phyloP scores from a whole-genome alignment of 257 asterid genomes.

The Orobanche coerulescens region DNA sequence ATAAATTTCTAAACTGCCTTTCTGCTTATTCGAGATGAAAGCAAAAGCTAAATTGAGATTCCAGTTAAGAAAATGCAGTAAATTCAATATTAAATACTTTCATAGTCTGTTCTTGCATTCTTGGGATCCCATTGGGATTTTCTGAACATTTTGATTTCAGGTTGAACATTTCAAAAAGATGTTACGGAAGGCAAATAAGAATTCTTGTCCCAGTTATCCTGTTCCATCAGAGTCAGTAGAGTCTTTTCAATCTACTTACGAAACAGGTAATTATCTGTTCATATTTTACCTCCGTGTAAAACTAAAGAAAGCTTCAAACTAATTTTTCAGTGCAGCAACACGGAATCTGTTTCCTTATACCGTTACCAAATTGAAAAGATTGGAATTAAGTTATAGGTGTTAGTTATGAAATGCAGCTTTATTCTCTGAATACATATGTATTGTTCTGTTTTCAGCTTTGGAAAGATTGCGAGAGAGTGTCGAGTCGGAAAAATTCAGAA shows the following conservation, averaged over 20 bases:
- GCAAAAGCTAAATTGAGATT: background rate
- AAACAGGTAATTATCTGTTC: constrained; percentile 33
- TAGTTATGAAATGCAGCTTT: no score
- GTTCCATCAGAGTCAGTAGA: constrained; percentile 55
- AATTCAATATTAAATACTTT: background rate
- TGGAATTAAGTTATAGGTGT: no score
- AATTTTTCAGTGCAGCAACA: no score
- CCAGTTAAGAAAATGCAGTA: background rate
- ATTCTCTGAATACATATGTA: constrained; percentile 2
- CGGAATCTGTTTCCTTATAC: no score
- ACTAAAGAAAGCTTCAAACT: background rate
- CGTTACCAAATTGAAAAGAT: no score
- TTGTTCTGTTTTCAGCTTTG: constrained; percentile 47
- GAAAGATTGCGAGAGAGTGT: constrained; percentile 59
- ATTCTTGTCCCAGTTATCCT: constrained; percentile 53
- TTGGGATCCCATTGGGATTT: background rate
- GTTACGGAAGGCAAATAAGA: constrained; percentile 53
- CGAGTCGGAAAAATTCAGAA: constrained; percentile 39
- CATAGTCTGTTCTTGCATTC: background rate
- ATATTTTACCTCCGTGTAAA: background rate
- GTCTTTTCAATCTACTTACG: constrained; percentile 40
- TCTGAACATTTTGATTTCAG: constrained; percentile 33
- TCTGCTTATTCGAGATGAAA: no score
- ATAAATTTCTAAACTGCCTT: no score
- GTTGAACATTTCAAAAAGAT: constrained; percentile 53